Evolutionary conservation across 306 rosid species (phyloP), one percentile per base, ranked within the genome.

Genomic region (Gillenia trifoliata): DNA sequence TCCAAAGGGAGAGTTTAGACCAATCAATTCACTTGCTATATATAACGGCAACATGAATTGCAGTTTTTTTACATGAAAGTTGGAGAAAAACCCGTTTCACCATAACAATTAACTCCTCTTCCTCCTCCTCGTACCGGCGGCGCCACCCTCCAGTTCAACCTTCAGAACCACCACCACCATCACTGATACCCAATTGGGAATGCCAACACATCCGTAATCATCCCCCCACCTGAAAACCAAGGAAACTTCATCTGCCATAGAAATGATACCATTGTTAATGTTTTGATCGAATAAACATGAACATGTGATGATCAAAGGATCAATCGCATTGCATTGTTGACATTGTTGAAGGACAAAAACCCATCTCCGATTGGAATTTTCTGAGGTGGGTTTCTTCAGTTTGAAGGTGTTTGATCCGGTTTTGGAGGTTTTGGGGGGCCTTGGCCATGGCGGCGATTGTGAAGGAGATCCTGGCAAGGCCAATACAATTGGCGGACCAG

Each of bases 401-500:
- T 50, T 50, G 52, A 41, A 26, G 68, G 61, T 70, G 41, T 33
- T 57, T 63, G 49, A 63, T 72, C 45, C 4, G 45, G 23, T 72
- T 15, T 34, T 45, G 25, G 12, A 28, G 47, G 29, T 20, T 4
- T 16, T 55, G 66, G 19, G 49, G 38, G 11, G 71, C 61, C 41
- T 45, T 15, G 52, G 76, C 64, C 78, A 89, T 87, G 93, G 83
- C 94, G 78, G 83, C 90, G 66, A 81, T 87, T 38, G 94, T 91
- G 66, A 91, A 89, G 87, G 97, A 91, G 81, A 91, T 89, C 87
- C 84, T 91, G 84, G 90, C 94, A 33, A 68, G 91, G 84, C 97
- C 97, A 28, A 91, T 91, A 64, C 97, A 91, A 72, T 72, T 89
- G 84, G 92, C 97, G 12, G 97, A 91, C 82, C 92, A 84, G 71